Conservation (phyloP, 495 filamentous ascomycete genomes). For the Trichoderma parareesei region DNA sequence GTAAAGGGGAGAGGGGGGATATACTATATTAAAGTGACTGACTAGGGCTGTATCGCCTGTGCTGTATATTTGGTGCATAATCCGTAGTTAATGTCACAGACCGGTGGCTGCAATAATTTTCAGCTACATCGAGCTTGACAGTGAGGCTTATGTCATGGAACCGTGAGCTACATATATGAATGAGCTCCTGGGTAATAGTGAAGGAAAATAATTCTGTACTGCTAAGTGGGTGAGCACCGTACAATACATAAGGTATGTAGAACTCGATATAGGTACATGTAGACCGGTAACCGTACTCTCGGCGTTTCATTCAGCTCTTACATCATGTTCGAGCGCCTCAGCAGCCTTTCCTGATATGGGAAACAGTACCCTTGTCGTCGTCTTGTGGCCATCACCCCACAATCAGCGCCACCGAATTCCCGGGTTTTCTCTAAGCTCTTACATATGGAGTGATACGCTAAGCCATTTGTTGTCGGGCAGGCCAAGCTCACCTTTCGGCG, state of each 20-base stretch:
- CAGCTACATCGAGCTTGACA: too few relatives aligned
- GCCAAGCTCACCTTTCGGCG: neutral
- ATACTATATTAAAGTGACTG: neutral
- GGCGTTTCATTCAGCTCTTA: neutral
- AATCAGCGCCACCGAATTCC: neutral
- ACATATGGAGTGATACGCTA: too few relatives aligned
- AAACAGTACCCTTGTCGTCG: conserved; percentile 3
- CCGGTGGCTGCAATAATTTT: too few relatives aligned
- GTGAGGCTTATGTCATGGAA: too few relatives aligned
- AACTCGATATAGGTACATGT: too few relatives aligned
- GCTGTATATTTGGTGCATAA: neutral
- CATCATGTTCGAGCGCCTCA: neutral
- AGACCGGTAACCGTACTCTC: too few relatives aligned
- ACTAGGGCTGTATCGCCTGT: neutral
- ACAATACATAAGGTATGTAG: too few relatives aligned
- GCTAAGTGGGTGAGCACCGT: too few relatives aligned
- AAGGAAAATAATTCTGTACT: too few relatives aligned
- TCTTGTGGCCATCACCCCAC: neutral
- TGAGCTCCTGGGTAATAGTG: too few relatives aligned
- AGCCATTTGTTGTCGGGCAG: too few relatives aligned
- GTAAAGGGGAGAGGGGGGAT: neutral
- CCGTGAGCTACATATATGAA: too few relatives aligned
- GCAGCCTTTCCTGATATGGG: neutral
- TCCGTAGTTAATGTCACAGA: neutral
- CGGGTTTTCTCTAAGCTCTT: neutral